phyloP scores from a whole-genome alignment of 495 filamentous ascomycete genomes.

The Cudoniella acicularis region DNA sequence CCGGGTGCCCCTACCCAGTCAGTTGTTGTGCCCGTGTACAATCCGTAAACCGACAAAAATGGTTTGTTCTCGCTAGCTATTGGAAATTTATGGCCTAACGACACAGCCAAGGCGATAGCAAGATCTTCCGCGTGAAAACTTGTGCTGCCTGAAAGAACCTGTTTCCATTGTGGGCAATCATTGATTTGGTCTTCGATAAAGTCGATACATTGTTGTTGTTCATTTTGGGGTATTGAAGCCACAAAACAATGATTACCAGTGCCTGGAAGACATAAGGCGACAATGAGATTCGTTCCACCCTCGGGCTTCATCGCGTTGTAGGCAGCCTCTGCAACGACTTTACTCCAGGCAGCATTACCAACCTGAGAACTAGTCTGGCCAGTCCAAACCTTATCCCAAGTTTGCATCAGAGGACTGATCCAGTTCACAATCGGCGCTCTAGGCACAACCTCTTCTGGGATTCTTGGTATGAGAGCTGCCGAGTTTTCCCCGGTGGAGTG shows the following conservation, averaged over 20 bases:
- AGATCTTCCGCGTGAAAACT: background rate
- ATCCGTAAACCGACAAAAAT: background rate
- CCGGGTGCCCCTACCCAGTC: background rate
- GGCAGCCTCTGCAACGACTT: background rate
- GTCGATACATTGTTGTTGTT: background rate
- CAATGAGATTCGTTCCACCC: background rate
- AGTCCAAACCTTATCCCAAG: background rate
- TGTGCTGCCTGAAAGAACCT: background rate
- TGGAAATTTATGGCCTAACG: background rate
- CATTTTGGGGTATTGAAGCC: background rate
- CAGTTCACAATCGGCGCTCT: background rate
- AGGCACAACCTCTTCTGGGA: background rate
- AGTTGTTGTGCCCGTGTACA: background rate
- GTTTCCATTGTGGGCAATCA: background rate
- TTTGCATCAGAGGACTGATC: background rate
- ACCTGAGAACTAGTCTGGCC: background rate
- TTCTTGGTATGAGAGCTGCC: background rate
- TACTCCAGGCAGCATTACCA: background rate
- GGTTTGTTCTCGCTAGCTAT: background rate
- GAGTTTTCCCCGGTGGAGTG: background rate
- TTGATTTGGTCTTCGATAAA: background rate
- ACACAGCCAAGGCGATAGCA: background rate
- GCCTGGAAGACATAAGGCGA: background rate
- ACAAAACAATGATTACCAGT: background rate
- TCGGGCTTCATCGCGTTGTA: background rate